Percentiles rank a stretch among this genome's conserved stretches.
Evolutionary conservation across 2,329 filamentous ascomycete genomes (phyloP).

Genomic region (Colletotrichum scovillei): DNA sequence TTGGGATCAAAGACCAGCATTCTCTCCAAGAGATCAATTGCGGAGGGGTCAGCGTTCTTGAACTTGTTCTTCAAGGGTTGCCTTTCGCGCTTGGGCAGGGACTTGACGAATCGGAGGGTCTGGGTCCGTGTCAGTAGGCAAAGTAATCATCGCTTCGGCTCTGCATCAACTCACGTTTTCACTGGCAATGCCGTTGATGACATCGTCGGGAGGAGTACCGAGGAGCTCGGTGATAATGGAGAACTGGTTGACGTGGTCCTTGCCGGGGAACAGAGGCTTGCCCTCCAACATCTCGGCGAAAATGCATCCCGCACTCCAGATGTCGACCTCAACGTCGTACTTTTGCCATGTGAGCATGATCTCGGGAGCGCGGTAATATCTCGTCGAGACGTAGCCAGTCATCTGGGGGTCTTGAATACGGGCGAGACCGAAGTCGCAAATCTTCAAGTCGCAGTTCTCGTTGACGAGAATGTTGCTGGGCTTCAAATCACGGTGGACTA

Average conservation of each 20-base stretch:
- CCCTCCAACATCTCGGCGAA: constrained; percentile 99
- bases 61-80: constrained; percentile 91
- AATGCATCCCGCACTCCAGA: constrained; percentile 99
- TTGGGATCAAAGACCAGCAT: constrained; percentile 99
- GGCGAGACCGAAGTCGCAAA: constrained; percentile 97
- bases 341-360: constrained; percentile 99
- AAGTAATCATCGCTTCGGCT: background rate
- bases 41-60: constrained; percentile 87
- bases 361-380: constrained; percentile 98
- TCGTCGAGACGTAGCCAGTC: constrained; percentile 98
- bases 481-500: constrained; percentile 97
- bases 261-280: constrained; percentile 97
- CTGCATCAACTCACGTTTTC: constrained; percentile 78
- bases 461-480: constrained; percentile 99
- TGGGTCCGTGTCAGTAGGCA: constrained; percentile 47
- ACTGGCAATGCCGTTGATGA: constrained; percentile 98
- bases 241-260: constrained; percentile 99
- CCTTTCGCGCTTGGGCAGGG: constrained; percentile 92
- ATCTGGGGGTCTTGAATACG: constrained; percentile 99
- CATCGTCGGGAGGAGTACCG: constrained; percentile 96
- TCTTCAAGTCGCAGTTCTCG: constrained; percentile 99
- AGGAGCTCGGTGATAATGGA: constrained; percentile 99
- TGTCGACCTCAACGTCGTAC: constrained; percentile 98
- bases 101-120: constrained; percentile 98
- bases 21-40: constrained; percentile 91